Base-by-base conservation (phyloP, 306 rosid species). In the Argentina anserina region DNA sequence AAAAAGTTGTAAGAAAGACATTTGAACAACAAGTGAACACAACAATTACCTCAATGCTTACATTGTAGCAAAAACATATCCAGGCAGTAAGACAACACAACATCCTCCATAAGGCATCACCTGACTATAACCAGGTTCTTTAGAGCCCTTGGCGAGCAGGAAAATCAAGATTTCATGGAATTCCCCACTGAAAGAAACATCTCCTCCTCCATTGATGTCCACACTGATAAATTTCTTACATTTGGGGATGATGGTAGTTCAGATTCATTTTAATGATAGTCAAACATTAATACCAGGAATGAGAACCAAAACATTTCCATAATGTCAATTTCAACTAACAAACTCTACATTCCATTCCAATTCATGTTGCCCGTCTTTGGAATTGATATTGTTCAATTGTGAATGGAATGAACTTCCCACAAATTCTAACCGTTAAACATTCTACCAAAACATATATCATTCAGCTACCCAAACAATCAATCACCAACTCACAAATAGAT, bases 381-480 rank as follows among this genome's bases (percentile, higher is more conserved):
- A 71, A 69, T 8, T 72, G 46, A 62, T 34, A 70, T 25, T 18
- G n/a, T 78, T 65, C 58, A 70, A 66, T 70, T 65, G 61, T 6
- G 60, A 69, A 53, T 46, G 58, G 21, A 66, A 69, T 23, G 18
- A 50, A 75, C 18, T 58, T 58, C 50, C 29, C 49, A 40, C 69
- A 56, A 50, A 11, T 40, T 3, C 5, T 5, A 45, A 45, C 42
- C 20, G 18, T 28, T 63, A n/a, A 66, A 69, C 59, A 67, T 63
- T 56, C 52, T 46, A 17, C 52, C 7, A 6, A 47, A 47, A 47
- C 53, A 18, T 20, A 5, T n/a, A 21, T 8, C 29, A n/a, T 52
- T 52, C 77, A 74, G 33, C 84, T 55, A 73, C 45, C 73, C 62
- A 33, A 33, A 72, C 52, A 59, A n/a, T n/a, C 72, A 77, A 46